Conservation (phyloP, 2,329 filamentous ascomycete genomes). For the Pseudogymnoascus sp. region DNA sequence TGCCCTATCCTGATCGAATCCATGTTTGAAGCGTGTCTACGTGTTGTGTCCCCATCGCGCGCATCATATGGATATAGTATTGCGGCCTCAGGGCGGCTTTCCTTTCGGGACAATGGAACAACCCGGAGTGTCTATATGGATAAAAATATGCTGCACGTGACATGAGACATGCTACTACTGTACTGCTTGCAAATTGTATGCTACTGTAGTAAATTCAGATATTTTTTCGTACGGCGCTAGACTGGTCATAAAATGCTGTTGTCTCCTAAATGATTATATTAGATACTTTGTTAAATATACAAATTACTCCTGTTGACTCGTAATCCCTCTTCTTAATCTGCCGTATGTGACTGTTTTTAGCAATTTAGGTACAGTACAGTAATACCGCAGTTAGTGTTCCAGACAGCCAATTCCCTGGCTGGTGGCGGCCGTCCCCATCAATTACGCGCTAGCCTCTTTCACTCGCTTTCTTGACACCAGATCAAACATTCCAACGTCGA, state of each 20-base stretch:
- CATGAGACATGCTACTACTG: background rate
- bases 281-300: background rate
- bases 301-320: background rate
- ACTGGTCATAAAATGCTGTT: background rate
- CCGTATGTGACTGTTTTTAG: background rate
- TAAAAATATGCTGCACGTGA: slow-evolving; percentile 4
- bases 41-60: background rate
- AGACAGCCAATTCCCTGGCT: slow-evolving; percentile 1
- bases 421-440: slow-evolving; percentile 1
- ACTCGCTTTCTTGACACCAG: slow-evolving; percentile 7
- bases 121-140: background rate
- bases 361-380: background rate
- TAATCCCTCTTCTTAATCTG: background rate
- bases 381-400: slow-evolving; percentile 2
- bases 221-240: background rate
- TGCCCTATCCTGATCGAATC: background rate
- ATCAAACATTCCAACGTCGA: slow-evolving; percentile 9
- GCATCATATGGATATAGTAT: background rate
- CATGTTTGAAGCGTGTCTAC: background rate
- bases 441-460: slow-evolving; percentile 8
- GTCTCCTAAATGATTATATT: background rate
- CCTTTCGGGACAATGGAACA: background rate
- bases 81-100: background rate
- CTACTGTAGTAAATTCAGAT: background rate
- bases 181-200: background rate